Conservation (phyloP, 495 filamentous ascomycete genomes). For the Trichoderma parareesei region DNA sequence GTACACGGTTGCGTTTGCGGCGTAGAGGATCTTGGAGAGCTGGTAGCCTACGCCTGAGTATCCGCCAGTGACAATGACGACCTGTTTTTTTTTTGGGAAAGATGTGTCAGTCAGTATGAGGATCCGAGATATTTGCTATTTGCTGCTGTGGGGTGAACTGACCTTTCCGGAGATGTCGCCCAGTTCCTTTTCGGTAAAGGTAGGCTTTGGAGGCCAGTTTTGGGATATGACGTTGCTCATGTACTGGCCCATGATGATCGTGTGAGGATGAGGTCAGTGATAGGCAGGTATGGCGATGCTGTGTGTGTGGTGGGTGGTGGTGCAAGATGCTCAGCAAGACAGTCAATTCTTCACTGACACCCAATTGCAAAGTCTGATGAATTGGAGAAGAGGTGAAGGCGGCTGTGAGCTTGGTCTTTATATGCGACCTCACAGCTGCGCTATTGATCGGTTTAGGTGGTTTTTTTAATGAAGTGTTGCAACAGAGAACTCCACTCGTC, state of each 20-base stretch:
- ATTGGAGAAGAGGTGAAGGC: too few species aligned
- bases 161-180: constrained; percentile 19
- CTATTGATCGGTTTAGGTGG: too few species aligned
- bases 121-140: background rate
- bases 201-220: constrained; percentile 19
- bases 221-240: background rate
- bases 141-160: background rate
- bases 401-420: too few species aligned
- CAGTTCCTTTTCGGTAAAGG: constrained; percentile 26
- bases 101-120: background rate
- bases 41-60: constrained; percentile 41
- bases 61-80: constrained; percentile 43
- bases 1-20: constrained; percentile 40
- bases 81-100: constrained; percentile 11
- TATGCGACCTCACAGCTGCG: too few species aligned
- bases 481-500: too few species aligned
- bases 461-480: too few species aligned
- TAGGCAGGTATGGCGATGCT: too few species aligned
- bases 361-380: too few species aligned
- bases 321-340: too few species aligned
- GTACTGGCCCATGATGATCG: background rate
- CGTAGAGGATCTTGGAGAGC: constrained; percentile 35
- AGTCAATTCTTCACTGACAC: too few species aligned
- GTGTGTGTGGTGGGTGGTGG: too few species aligned
- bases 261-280: too few species aligned